Evolutionary conservation across 495 filamentous ascomycete genomes (phyloP).

Genomic region (Choiromyces venosus): DNA sequence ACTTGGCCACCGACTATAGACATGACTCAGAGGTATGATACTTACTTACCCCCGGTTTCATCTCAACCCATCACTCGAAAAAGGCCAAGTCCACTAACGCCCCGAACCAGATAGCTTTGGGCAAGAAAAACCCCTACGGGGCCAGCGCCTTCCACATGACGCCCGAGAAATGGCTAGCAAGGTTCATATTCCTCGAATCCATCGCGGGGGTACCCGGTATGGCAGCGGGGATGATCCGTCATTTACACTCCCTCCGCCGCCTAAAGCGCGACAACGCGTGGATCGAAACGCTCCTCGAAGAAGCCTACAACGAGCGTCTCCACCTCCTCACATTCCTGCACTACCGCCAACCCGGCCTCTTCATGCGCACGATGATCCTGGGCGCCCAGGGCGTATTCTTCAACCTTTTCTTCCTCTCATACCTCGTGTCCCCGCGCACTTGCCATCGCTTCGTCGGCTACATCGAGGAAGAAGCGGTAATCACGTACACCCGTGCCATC

Average conservation of each 20-base stretch:
- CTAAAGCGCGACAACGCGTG: conserved; percentile 94
- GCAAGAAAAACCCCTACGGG: conserved; percentile 44
- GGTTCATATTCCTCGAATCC: conserved; percentile 89
- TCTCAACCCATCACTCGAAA: conserved; percentile 7
- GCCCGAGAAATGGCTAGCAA: conserved; percentile 69
- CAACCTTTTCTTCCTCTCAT: conserved; percentile 85
- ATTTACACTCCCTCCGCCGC: conserved; percentile 72
- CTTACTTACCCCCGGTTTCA: not conserved
- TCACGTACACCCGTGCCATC: conserved; percentile 88
- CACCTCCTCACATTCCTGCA: conserved; percentile 92
- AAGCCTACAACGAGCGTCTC: conserved; percentile 94
- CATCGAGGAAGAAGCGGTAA: conserved; percentile 91
- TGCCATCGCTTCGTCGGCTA: conserved; percentile 96
- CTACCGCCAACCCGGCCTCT: conserved; percentile 75
- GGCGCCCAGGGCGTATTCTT: conserved; percentile 79
- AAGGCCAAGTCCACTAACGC: not conserved
- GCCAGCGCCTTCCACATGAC: conserved; percentile 59
- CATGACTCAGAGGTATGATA: conserved; percentile 53
- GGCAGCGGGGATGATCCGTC: conserved; percentile 90
- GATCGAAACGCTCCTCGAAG: conserved; percentile 94
- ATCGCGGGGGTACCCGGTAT: conserved; percentile 93
- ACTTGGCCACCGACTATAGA: conserved; percentile 65
- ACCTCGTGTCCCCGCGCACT: conserved; percentile 81
- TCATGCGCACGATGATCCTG: conserved; percentile 65
- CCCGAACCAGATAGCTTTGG: conserved; percentile 31